A percentile compares a stretch with the other conserved stretches of the same genome.
Conservation (phyloP, 2,329 filamentous ascomycete species). For the Alternaria incomplexa region DNA sequence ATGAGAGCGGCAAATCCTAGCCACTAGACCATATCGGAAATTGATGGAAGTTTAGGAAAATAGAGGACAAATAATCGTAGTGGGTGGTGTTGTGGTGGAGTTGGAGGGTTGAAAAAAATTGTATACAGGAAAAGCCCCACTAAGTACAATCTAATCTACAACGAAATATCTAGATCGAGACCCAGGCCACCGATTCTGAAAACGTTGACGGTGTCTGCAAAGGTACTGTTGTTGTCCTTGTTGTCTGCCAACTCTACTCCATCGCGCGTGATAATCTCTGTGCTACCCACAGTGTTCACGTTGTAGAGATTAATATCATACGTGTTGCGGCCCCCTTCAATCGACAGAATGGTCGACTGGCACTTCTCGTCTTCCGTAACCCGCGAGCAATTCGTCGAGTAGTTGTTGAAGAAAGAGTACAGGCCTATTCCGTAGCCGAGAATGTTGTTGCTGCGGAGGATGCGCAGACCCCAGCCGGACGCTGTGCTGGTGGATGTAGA, state of each 20-base stretch:
- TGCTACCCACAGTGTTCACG: conserved; percentile 55
- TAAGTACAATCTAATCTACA: background rate
- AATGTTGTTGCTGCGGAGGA: conserved; percentile 63
- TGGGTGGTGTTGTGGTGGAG: background rate
- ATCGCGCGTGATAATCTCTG: conserved; percentile 55
- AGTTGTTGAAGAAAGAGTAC: conserved; percentile 73
- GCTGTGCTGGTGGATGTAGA: conserved; percentile 42
- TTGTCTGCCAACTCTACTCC: conserved; percentile 52
- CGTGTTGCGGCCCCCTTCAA: conserved; percentile 49
- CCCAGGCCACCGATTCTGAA: conserved; percentile 32
- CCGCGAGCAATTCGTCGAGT: conserved; percentile 51
- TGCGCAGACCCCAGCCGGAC: conserved; percentile 67
- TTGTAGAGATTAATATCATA: conserved; percentile 54
- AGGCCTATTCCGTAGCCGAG: conserved; percentile 68
- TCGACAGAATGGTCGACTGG: conserved; percentile 57
- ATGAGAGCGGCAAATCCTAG: conserved; percentile 2
- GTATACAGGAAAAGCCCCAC: background rate
- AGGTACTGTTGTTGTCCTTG: conserved; percentile 57
- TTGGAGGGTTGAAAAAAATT: background rate
- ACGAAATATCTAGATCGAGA: background rate
- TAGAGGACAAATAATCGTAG: no score
- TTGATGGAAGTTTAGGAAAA: background rate
- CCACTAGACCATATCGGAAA: conserved; percentile 1
- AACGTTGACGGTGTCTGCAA: conserved; percentile 44
- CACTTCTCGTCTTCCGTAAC: conserved; percentile 47